Evolutionary conservation across 2,329 filamentous ascomycete species (phyloP).

Genomic region (Helotiales sp.): DNA sequence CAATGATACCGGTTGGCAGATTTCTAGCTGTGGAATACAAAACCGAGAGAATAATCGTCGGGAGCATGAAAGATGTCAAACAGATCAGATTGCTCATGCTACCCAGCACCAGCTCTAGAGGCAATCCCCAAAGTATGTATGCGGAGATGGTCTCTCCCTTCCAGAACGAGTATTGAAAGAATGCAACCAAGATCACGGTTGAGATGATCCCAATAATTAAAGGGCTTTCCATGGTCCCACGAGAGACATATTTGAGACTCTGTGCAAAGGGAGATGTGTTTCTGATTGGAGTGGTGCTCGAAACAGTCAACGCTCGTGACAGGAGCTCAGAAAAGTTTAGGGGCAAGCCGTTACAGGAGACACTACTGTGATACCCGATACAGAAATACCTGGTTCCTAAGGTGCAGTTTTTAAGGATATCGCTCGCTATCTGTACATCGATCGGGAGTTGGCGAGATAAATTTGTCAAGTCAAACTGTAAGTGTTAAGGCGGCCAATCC

Average conservation of each 20-base stretch:
- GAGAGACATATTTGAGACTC: conserved; percentile 2
- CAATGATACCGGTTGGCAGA: background rate
- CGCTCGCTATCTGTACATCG: background rate
- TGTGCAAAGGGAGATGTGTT: background rate
- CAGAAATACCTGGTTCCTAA: conserved; percentile 1
- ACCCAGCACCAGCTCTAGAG: background rate
- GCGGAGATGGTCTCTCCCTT: background rate
- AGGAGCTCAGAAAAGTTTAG: conserved; percentile 2
- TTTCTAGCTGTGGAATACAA: conserved; percentile 8
- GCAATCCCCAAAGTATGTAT: background rate
- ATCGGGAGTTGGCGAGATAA: background rate
- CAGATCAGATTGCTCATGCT: background rate
- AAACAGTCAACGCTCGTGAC: background rate
- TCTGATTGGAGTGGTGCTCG: background rate
- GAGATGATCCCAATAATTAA: conserved; percentile 1
- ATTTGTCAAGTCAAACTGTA: conserved; percentile 1
- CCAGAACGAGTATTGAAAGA: conserved; percentile 2
- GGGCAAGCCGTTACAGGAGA: background rate
- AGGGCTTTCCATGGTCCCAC: background rate
- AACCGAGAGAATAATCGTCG: background rate
- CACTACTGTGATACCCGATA: background rate
- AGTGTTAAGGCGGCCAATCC: conserved; percentile 1
- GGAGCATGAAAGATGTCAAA: background rate
- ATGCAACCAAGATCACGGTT: background rate
- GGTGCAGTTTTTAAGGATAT: background rate